Conservation (phyloP, 192 early-diverging fungal species). For the Umbelopsis ramanniana region DNA sequence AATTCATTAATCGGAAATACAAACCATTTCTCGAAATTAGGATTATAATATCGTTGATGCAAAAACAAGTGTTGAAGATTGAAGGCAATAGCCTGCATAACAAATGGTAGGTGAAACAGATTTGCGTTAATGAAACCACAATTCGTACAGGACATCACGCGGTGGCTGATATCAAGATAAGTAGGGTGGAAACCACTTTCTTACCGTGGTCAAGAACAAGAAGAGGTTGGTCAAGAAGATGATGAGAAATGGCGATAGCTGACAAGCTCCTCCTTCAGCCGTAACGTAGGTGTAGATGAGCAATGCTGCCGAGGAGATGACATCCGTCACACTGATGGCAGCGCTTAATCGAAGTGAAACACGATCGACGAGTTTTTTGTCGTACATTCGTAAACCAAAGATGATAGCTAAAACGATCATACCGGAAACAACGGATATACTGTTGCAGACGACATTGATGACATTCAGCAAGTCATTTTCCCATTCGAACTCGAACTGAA, state of each 20-base stretch:
- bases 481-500: constrained; percentile 10
- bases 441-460: constrained; percentile 7
- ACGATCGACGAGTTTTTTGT: constrained; percentile 28
- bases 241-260: background rate
- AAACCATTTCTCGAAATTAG: constrained; percentile 31
- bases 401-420: constrained; percentile 12
- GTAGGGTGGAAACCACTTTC: background rate
- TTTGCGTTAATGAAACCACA: background rate
- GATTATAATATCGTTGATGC: constrained; percentile 16
- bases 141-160: background rate
- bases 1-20: background rate
- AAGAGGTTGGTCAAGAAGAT: constrained; percentile 17
- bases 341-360: constrained; percentile 25
- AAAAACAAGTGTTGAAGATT: constrained; percentile 29
- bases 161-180: background rate
- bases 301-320: constrained; percentile 2
- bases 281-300: constrained; percentile 20
- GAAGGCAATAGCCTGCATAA: constrained; percentile 21
- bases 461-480: background rate
- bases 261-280: background rate
- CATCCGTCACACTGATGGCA: constrained; percentile 20
- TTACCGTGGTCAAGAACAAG: constrained; percentile 4
- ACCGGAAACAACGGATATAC: constrained; percentile 2
- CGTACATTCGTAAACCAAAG: constrained; percentile 22
- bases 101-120: background rate